phyloP scores from a whole-genome alignment of 2,329 filamentous ascomycete genomes.

The Trichoderma koningii region DNA sequence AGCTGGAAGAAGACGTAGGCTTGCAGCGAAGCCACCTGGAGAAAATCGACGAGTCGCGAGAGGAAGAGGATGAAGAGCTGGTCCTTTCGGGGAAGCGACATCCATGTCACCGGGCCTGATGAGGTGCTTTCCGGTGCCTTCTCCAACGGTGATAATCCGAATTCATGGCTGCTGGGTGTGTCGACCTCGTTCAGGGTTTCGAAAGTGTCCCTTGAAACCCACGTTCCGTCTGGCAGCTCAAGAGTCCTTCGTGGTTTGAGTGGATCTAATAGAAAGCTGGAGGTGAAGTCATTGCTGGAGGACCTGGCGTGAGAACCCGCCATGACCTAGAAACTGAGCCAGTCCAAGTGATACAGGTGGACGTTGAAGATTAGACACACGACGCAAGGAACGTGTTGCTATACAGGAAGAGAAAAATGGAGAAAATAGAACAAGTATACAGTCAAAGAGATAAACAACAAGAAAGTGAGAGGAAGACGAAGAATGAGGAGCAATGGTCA shows the following conservation, averaged over 20 bases:
- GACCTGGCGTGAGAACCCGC: conserved; percentile 16
- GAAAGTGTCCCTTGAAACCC: not conserved
- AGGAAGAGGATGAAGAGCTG: conserved; percentile 71
- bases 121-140: not conserved
- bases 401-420: not conserved
- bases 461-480: not conserved
- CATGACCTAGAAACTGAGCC: not conserved
- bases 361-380: not conserved
- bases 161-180: not conserved
- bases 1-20: conserved; percentile 21
- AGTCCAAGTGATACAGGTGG: not conserved
- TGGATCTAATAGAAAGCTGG: not conserved
- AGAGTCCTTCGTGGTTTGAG: not conserved
- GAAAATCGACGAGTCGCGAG: conserved; percentile 34
- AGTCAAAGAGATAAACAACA: not conserved
- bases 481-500: not conserved
- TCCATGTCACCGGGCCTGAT: conserved; percentile 60
- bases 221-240: not conserved
- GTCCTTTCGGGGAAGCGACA: conserved; percentile 67
- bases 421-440: not conserved
- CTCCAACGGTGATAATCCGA: not conserved
- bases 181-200: conserved; percentile 1
- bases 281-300: conserved; percentile 19
- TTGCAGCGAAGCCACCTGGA: conserved; percentile 18
- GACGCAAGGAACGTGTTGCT: not conserved